These are phyloP conservation scores for Aspergillus ibericus DNA, from an alignment of 2,329 filamentous ascomycete genomes.

Conservation along the genomic window DNA sequence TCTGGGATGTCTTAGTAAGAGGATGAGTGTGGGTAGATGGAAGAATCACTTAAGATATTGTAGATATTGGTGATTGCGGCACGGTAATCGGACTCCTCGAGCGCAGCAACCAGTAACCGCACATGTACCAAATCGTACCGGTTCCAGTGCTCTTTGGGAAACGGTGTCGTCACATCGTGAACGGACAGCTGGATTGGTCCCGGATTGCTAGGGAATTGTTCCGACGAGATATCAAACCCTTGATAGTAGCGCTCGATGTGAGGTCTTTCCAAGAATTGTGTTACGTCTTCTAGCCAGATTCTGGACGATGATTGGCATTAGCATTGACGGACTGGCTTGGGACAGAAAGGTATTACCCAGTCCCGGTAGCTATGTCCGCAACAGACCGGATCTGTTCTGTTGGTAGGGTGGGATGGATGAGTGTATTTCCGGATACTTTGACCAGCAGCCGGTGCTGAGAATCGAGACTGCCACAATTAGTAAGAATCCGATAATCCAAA, in stretches of 20 bases:
- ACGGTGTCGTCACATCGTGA: neutral
- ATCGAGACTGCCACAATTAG: neutral
- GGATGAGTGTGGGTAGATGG: neutral
- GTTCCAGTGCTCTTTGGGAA: constrained; percentile 23
- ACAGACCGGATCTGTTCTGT: neutral
- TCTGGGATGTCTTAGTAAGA: neutral
- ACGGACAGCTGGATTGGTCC: neutral
- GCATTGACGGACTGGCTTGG: neutral
- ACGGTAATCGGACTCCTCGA: constrained; percentile 17
- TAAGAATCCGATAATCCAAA: neutral
- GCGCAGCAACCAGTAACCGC: constrained; percentile 23
- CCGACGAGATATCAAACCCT: neutral
- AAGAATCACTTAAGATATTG: constrained; percentile 3
- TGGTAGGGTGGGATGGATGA: neutral
- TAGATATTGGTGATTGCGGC: constrained; percentile 11
- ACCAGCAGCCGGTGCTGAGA: neutral
- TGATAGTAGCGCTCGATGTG: neutral
- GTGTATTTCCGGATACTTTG: neutral
- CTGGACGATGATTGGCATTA: neutral
- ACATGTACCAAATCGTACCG: constrained; percentile 30
- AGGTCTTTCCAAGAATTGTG: neutral
- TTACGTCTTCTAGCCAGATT: neutral
- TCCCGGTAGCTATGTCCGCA: neutral
- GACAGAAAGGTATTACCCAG: neutral
- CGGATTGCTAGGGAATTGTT: neutral